Percentiles rank a stretch among this genome's conserved stretches.
Conservation (phyloP, 306 rosid genomes). For the Cucumis hystrix region DNA sequence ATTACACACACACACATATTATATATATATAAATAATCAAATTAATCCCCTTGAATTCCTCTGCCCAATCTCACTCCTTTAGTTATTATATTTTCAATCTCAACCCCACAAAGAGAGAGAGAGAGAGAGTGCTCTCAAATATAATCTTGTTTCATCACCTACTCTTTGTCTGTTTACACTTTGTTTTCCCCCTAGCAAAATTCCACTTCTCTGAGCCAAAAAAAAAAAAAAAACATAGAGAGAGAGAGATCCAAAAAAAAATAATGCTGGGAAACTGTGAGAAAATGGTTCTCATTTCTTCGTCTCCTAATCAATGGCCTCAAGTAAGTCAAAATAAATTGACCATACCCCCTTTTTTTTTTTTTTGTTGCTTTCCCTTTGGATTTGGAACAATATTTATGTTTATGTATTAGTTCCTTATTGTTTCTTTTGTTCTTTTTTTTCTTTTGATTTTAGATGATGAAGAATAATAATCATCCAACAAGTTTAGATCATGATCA, state of each 20-base stretch:
- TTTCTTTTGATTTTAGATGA: not conserved
- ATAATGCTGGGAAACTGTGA: constrained; percentile 52
- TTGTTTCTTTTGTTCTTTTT: not conserved
- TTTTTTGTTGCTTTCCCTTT: not conserved
- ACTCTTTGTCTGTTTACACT: constrained; percentile 57
- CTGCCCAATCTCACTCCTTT: constrained; percentile 1
- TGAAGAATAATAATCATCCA: constrained; percentile 16
- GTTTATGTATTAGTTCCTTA: not conserved
- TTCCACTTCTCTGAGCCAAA: constrained; percentile 12
- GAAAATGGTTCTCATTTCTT: constrained; percentile 43
- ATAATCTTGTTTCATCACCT: constrained; percentile 33
- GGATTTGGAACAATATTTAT: not conserved
- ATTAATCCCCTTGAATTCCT: not conserved
- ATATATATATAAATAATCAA: not conserved
- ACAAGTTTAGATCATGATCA: constrained; percentile 40
- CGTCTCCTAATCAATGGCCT: constrained; percentile 62
- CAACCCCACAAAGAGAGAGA: not conserved
- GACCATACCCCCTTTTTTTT: constrained; percentile 20
- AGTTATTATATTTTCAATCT: constrained; percentile 19
- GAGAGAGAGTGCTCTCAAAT: not conserved
- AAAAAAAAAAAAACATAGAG: too few relatives aligned
- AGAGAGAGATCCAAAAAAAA: constrained; percentile 5
- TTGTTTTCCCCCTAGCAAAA: constrained; percentile 38
- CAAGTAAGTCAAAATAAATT: constrained; percentile 35
- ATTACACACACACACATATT: not conserved